These are phyloP conservation scores for Macrocybe sp. DNA, from an alignment of 1,284 basidiomycete genomes.

Conservation along the genomic window DNA sequence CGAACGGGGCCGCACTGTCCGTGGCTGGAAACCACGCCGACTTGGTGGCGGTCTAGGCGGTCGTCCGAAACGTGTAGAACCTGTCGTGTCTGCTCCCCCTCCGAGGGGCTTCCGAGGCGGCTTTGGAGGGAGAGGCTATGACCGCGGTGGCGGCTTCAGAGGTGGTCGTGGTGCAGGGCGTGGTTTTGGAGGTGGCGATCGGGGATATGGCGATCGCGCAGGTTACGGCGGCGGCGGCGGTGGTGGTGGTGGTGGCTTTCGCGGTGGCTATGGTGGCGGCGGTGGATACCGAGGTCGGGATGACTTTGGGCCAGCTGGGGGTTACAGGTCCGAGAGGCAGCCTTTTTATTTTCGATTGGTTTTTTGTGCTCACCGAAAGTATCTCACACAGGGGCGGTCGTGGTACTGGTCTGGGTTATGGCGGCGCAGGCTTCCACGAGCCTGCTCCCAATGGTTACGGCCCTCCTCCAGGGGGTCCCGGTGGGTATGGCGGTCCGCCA, in stretches of 20 bases:
- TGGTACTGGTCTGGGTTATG: constrained; percentile 69
- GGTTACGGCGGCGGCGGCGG: constrained; percentile 31
- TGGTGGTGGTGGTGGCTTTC: constrained; percentile 29
- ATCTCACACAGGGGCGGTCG: constrained; percentile 49
- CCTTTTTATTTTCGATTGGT: constrained; percentile 6
- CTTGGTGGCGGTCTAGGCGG: constrained; percentile 96
- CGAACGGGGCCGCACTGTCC: constrained; percentile 95
- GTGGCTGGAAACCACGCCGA: constrained; percentile 96
- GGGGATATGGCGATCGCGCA: constrained; percentile 32
- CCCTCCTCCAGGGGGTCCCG: constrained; percentile 41
- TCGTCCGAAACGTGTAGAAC: constrained; percentile 79
- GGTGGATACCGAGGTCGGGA: constrained; percentile 28
- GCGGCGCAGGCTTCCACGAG: constrained; percentile 58
- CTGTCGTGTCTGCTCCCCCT: constrained; percentile 29
- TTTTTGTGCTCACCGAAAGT: constrained; percentile 13
- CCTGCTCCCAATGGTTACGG: constrained; percentile 52
- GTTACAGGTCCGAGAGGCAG: constrained; percentile 43
- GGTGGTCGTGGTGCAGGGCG: constrained; percentile 36
- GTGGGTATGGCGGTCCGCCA: constrained; percentile 42
- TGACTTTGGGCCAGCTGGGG: constrained; percentile 24
- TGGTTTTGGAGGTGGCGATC: constrained; percentile 19
- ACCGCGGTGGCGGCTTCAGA: constrained; percentile 26
- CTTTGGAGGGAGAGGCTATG: constrained; percentile 25
- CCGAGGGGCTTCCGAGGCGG: constrained; percentile 36
- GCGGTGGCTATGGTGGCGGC: constrained; percentile 26